Evolutionary conservation across 805 yeast genomes (phyloP), one percentile per base, ranked within the genome.

Genomic region (Metschnikowia cubensis): DNA sequence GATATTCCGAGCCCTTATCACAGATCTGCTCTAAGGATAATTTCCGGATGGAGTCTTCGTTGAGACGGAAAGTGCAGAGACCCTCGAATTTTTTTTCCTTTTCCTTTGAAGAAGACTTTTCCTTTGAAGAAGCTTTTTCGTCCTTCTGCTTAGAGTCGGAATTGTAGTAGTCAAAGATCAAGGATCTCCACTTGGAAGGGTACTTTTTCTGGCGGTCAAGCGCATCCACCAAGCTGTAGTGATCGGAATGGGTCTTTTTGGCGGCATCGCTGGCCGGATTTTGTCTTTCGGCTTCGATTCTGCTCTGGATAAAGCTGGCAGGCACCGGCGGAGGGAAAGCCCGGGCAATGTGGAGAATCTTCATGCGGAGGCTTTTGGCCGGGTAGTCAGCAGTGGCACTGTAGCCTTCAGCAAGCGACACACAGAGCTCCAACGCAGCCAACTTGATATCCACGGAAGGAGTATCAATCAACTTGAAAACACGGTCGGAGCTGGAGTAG

Each of bases 401-500:
- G 61, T 78, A 83, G 47, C 85, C 74, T 57, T 84, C 88, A 6
- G 83, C 85, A 41, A 87, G 63, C 14, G 81, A 67, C 1, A 81
- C 76, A 34, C 83, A 76, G 8, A 82, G 84, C 50, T 79, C 81
- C 59, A 89, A 67, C 0, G 89, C 83, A 2, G 77, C 71, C 18
- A 83, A 66, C 48, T 84, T 75, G 7, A 90, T 79, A 20, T 75
- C 74, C 31, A 85, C 66, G 7, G 85, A 80, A 14, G 84, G 82
- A 14, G 85, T 75, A 49, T 77, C 77, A 42, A 89, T 61, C 53
- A 90, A 67, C 39, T 73, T 70, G 51, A 75, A 80, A 49, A 90
- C 73, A 35, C 83, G 72, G 45, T 84, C 85, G 17, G 80, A 68
- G 18, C 89, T 83, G n/a, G 83, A 71, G 63, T 87, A 90, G 21